Evolutionary conservation across 2,329 filamentous ascomycete species (phyloP).

Genomic region (Talaromyces sp.): DNA sequence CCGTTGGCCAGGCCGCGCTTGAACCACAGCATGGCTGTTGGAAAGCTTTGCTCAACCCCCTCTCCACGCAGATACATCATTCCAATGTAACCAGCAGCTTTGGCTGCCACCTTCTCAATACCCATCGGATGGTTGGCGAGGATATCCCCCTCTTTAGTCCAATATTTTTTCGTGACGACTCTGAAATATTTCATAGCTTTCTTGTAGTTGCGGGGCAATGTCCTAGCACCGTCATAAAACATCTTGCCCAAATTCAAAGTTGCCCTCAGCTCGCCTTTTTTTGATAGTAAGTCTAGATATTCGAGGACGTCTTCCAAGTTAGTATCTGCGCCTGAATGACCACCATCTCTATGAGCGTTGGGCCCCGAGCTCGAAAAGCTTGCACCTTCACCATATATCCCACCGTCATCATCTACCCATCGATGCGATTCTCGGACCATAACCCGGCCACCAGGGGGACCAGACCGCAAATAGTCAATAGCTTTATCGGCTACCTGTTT

Average conservation of each 20-base stretch:
- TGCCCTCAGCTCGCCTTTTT: conserved; percentile 84
- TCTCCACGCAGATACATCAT: conserved; percentile 88
- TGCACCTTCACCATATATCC: conserved; percentile 92
- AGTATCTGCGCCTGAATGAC: conserved; percentile 76
- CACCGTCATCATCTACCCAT: conserved; percentile 85
- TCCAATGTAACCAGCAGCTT: conserved; percentile 82
- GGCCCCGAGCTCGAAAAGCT: conserved; percentile 83
- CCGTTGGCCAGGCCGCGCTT: conserved; percentile 70
- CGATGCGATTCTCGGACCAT: conserved; percentile 76
- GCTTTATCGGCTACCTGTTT: conserved; percentile 91
- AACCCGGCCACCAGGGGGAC: conserved; percentile 80
- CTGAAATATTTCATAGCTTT: conserved; percentile 78
- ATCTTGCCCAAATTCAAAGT: conserved; percentile 81
- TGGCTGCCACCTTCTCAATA: conserved; percentile 74
- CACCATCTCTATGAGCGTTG: conserved; percentile 70
- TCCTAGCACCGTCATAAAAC: conserved; percentile 81
- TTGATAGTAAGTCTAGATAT: conserved; percentile 83
- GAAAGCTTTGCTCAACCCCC: conserved; percentile 73
- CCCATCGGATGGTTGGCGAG: conserved; percentile 65
- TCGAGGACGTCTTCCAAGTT: conserved; percentile 92
- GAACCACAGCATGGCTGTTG: conserved; percentile 77
- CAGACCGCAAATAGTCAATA: conserved; percentile 80
- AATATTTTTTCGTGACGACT: conserved; percentile 74
- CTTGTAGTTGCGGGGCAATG: conserved; percentile 68
- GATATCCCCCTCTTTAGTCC: conserved; percentile 73